phyloP scores from a whole-genome alignment of 202 grass and related monocot genomes.

The Zoysia matrella region DNA sequence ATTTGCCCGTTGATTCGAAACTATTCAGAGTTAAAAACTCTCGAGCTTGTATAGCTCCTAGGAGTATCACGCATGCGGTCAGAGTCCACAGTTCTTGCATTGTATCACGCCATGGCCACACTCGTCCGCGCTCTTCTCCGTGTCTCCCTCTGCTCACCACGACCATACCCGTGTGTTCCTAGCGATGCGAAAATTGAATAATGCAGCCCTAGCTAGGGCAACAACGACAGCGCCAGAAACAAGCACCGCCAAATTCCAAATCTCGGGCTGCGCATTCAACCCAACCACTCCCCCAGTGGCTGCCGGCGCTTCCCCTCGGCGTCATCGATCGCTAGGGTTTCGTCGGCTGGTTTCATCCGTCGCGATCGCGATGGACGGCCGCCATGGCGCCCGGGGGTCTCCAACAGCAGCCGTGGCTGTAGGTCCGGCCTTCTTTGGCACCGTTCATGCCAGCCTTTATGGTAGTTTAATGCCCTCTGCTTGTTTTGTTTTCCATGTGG shows the following conservation, averaged over 20 bases:
- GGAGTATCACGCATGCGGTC: too few relatives aligned
- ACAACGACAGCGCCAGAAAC: slow-evolving; percentile 34
- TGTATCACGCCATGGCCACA: too few relatives aligned
- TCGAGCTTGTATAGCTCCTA: too few relatives aligned
- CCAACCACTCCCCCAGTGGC: slow-evolving; percentile 59
- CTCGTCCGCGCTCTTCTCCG: too few relatives aligned
- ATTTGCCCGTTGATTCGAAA: too few relatives aligned
- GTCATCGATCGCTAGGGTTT: slow-evolving; percentile 63
- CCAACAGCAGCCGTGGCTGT: slow-evolving; percentile 56
- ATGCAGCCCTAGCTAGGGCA: slow-evolving; percentile 10
- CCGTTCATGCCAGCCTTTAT: slow-evolving; percentile 52
- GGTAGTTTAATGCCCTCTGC: slow-evolving; percentile 56
- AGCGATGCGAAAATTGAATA: slow-evolving; percentile 39
- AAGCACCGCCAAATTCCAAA: slow-evolving; percentile 52
- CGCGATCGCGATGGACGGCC: slow-evolving; percentile 49
- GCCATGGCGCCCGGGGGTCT: slow-evolving; percentile 7
- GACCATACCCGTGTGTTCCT: too few relatives aligned
- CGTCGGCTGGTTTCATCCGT: slow-evolving; percentile 11
- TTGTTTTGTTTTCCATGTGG: slow-evolving; percentile 45
- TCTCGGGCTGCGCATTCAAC: slow-evolving; percentile 70
- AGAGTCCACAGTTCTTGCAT: too few relatives aligned
- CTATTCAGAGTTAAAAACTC: too few relatives aligned
- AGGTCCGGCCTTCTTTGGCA: slow-evolving; percentile 61
- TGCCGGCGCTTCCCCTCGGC: slow-evolving; percentile 8
- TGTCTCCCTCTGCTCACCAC: too few relatives aligned